Percentiles rank a stretch among this genome's conserved stretches.
phyloP scores from a whole-genome alignment of 257 asterid genomes.

The Petrea volubilis region DNA sequence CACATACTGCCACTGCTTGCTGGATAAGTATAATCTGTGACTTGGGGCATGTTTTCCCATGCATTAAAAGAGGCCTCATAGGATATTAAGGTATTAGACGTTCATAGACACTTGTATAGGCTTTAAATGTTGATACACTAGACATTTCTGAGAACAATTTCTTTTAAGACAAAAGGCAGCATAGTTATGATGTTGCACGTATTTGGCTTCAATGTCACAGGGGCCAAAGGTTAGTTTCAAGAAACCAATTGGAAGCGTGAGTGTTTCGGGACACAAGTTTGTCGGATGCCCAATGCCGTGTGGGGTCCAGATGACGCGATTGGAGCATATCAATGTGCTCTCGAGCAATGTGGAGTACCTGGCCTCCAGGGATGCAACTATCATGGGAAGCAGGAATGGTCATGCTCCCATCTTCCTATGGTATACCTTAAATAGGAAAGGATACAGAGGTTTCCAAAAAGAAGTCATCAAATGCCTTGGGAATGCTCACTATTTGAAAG shows the following conservation, averaged over 20 bases:
- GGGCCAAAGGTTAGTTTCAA: slow-evolving; percentile 91
- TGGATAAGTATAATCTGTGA: no score
- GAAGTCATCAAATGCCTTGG: slow-evolving; percentile 92
- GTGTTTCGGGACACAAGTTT: slow-evolving; percentile 96
- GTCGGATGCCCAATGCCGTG: slow-evolving; percentile 99
- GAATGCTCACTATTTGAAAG: slow-evolving; percentile 92
- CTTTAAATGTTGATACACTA: no score
- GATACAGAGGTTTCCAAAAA: slow-evolving; percentile 90
- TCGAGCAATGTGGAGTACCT: slow-evolving; percentile 92
- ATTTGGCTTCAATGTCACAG: slow-evolving; percentile 40
- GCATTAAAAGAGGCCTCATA: no score
- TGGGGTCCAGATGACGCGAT: slow-evolving; percentile 86
- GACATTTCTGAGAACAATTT: no score
- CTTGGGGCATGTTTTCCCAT: no score
- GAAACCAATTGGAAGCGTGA: slow-evolving; percentile 94
- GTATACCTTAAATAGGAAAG: slow-evolving; percentile 91
- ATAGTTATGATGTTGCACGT: background rate
- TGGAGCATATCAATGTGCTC: slow-evolving; percentile 66
- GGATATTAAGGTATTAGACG: no score
- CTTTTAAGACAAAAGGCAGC: background rate
- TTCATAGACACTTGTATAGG: no score
- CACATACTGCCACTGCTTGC: background rate
- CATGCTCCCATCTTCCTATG: slow-evolving; percentile 96
- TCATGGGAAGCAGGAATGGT: slow-evolving; percentile 98
- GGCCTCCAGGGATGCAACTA: slow-evolving; percentile 98